phyloP scores from a whole-genome alignment of 2,329 filamentous ascomycete species.

The Magnaporthiopsis incrustans region DNA sequence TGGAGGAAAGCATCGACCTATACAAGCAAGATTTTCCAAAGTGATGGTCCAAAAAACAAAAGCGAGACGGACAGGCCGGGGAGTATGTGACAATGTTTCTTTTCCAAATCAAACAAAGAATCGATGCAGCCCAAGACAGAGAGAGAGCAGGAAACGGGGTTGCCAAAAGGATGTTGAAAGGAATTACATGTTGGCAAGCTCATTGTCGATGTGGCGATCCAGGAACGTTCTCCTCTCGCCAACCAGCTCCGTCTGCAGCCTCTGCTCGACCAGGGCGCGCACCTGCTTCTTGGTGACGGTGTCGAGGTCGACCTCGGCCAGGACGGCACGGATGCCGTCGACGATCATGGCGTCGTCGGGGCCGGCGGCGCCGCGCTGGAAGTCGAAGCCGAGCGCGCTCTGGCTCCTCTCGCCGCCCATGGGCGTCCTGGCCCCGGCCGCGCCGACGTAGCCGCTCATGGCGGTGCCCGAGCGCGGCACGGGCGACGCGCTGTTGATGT shows the following conservation, averaged over 20 bases:
- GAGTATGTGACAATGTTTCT: background rate
- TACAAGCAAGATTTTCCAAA: background rate
- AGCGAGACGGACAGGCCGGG: background rate
- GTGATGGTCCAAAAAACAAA: background rate
- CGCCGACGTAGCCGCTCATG: constrained; percentile 36
- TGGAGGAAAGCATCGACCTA: background rate
- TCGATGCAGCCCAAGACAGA: background rate
- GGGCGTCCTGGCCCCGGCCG: constrained; percentile 37
- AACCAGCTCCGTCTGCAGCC: constrained; percentile 78
- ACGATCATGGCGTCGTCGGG: constrained; percentile 75
- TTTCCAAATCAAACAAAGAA: background rate
- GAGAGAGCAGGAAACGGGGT: background rate
- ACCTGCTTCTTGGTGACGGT: constrained; percentile 99
- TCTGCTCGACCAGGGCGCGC: constrained; percentile 82
- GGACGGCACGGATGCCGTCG: constrained; percentile 73
- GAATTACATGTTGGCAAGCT: constrained; percentile 82
- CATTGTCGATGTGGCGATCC: constrained; percentile 85
- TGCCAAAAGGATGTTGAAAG: too few relatives aligned
- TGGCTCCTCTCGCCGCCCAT: constrained; percentile 36
- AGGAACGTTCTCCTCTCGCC: constrained; percentile 85
- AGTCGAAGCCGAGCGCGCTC: constrained; percentile 50
- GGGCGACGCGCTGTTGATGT: constrained; percentile 39
- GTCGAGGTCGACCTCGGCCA: constrained; percentile 86
- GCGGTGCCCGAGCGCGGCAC: constrained; percentile 33
- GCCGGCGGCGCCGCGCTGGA: constrained; percentile 51